phyloP scores from a whole-genome alignment of 116 monocot species.

The Papilionanthe hybrid region DNA sequence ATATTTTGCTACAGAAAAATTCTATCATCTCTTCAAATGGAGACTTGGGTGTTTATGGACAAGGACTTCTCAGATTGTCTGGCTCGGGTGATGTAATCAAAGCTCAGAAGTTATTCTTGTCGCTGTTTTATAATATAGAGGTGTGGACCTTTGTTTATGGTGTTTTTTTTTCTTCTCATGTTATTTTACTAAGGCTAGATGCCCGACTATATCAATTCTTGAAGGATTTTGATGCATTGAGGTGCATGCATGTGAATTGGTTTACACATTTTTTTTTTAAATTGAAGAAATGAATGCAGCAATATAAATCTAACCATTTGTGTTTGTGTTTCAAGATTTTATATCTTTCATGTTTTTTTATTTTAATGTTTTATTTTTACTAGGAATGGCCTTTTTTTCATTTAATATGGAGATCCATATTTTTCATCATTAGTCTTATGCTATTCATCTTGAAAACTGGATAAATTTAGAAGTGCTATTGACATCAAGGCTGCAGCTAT shows the following conservation, averaged over 20 bases:
- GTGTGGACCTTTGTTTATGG: conserved; percentile 33
- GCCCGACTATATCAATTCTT: neutral
- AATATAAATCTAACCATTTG: neutral
- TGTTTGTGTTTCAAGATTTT: neutral
- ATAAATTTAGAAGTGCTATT: no score
- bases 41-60: conserved; percentile 75
- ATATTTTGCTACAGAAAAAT: conserved; percentile 55
- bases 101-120: conserved; percentile 76
- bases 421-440: no score
- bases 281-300: neutral
- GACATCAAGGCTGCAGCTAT: no score
- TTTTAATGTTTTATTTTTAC: no score
- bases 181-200: neutral
- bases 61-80: conserved; percentile 78
- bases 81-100: conserved; percentile 82
- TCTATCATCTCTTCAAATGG: conserved; percentile 84
- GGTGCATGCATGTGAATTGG: no score
- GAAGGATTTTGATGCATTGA: neutral
- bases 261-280: no score
- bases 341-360: no score
- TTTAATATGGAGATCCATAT: no score
- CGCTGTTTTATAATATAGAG: conserved; percentile 85
- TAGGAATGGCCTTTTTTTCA: no score
- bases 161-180: neutral
- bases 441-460: no score